Evolutionary conservation across 257 asterid species (phyloP), one percentile per base, ranked within the genome.

Genomic region (Anisodus tanguticus): DNA sequence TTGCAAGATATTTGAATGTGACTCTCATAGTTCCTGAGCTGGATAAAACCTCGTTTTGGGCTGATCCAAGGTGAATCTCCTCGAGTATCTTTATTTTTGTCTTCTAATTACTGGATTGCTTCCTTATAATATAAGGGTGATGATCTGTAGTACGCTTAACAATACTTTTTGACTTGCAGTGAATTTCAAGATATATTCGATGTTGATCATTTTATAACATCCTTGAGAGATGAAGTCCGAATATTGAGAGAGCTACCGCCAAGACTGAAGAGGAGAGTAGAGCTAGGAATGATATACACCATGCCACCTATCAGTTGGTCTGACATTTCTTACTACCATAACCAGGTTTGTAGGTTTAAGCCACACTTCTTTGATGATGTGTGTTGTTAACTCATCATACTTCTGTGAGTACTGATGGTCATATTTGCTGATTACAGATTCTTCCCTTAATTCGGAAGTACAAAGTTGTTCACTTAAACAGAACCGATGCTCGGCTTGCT

Each of bases 301-400:
- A 93, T 97, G 99, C 91, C 98, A 17, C 99, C 99, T 3, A 82
- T 93, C 83, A 97, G 99, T 87, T 97, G 99, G 99, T 94, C 99
- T 12, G 95, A 95, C 72, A 95, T 95, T 60, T 92, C 99, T 58
- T 95, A 97, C 86, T 97, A 95, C 87, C 92, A 93, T 72, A 89
- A 91, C 84, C 98, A 93, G 95, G 99, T 93, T 15, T 19, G 87
- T 45, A 26, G 35, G 70, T 77, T 0, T 85, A 54, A 49, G 47
- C 63, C 47, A 7, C 16, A 31, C 66, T 51, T 76, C 79, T 58
- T 51, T 81, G 47, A 59, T 83, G n/a, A 43, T 41, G 54, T 69
- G 49, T 80, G 85, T 3, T 63, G 66, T 31, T 77, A 54, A 77
- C 49, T 77, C 49, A 22, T 53, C 22, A 72, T 81, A 64, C 68